Conservation (phyloP, 768 basidiomycete genomes). For the Hygrophoropsis aurantiaca region DNA sequence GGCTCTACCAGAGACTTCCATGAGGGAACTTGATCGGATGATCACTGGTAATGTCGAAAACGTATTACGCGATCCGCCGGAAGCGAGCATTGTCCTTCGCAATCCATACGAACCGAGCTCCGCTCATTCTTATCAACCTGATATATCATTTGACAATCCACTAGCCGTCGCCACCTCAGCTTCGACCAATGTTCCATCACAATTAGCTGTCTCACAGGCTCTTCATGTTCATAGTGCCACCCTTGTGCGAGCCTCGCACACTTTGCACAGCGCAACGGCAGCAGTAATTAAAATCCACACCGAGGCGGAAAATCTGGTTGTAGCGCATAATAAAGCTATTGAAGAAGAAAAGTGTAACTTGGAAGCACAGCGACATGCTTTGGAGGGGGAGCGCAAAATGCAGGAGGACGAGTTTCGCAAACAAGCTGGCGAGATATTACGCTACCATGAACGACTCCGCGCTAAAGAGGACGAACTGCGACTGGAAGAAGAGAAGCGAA, state of each 20-base stretch:
- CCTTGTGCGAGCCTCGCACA: constrained; percentile 14
- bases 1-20: background rate
- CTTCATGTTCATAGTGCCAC: background rate
- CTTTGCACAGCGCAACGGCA: constrained; percentile 6
- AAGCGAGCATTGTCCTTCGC: constrained; percentile 1
- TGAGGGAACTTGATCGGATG: no score
- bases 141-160: background rate
- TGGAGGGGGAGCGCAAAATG: constrained; percentile 18
- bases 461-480: constrained; percentile 22
- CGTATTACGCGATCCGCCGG: background rate
- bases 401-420: constrained; percentile 17
- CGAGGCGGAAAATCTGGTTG: constrained; percentile 20
- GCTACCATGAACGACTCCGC: constrained; percentile 16
- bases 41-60: background rate
- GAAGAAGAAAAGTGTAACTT: constrained; percentile 16
- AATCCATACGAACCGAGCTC: constrained; percentile 6
- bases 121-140: background rate
- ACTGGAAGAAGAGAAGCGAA: constrained; percentile 23
- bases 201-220: background rate
- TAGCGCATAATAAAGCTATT: constrained; percentile 19
- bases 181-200: background rate
- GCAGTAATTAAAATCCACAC: constrained; percentile 10
- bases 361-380: constrained; percentile 18
- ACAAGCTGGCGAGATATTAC: constrained; percentile 18
- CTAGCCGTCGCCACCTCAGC: background rate